Percentiles rank a stretch among this genome's conserved stretches.
These are phyloP conservation scores for Echeveria elegans DNA, from an alignment of 164 flowering plant species.

Conservation along the genomic window DNA sequence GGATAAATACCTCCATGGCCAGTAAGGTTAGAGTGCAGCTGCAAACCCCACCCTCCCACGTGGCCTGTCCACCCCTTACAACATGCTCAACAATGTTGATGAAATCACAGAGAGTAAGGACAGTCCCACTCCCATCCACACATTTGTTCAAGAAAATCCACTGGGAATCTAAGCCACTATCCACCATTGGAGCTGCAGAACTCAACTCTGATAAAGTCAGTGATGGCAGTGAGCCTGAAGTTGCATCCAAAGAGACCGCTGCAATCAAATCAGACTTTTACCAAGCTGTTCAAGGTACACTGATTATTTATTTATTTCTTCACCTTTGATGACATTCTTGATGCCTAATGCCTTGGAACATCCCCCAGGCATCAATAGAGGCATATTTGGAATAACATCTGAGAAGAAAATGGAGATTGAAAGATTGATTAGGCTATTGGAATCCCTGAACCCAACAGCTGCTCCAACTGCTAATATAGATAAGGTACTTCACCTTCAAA, in stretches of 20 bases:
- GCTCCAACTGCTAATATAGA: constrained; percentile 55
- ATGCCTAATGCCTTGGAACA: neutral
- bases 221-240: constrained; percentile 11
- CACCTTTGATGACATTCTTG: neutral
- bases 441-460: constrained; percentile 75
- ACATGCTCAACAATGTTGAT: constrained; percentile 12
- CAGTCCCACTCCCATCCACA: constrained; percentile 17
- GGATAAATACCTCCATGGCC: constrained; percentile 27
- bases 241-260: constrained; percentile 13
- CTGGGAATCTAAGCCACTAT: constrained; percentile 18
- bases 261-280: constrained; percentile 45
- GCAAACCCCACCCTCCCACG: constrained; percentile 25
- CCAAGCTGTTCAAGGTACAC: constrained; percentile 43
- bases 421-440: constrained; percentile 45
- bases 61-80: constrained; percentile 22
- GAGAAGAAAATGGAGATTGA: constrained; percentile 70
- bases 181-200: constrained; percentile 31
- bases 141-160: constrained; percentile 14
- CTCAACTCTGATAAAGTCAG: constrained; percentile 27
- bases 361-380: constrained; percentile 71
- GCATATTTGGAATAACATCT: constrained; percentile 79
- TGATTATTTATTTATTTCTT: neutral
- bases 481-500: constrained; percentile 31
- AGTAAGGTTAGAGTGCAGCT: constrained; percentile 32
- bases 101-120: constrained; percentile 13